phyloP scores from a whole-genome alignment of 2,329 filamentous ascomycete genomes.

The Aspergillus pseudonomiae region DNA sequence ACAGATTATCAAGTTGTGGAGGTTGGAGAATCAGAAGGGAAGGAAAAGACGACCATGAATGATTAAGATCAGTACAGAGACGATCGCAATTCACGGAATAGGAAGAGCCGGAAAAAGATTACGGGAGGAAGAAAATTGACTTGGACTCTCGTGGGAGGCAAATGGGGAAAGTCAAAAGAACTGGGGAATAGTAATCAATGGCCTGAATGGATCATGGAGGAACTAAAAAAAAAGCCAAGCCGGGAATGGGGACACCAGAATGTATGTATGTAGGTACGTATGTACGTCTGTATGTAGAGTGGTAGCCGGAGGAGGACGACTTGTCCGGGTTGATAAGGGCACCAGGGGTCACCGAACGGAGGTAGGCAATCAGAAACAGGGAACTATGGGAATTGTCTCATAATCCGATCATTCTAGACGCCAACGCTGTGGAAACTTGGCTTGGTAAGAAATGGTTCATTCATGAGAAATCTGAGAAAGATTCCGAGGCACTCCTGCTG shows the following conservation, averaged over 20 bases:
- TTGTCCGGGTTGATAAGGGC: too few relatives aligned
- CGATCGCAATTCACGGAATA: not conserved
- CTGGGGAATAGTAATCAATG: not conserved
- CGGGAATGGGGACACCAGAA: not conserved
- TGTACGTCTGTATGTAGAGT: too few relatives aligned
- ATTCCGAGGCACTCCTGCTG: not conserved
- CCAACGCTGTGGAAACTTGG: not conserved
- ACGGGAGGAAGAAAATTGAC: slow-evolving; percentile 4
- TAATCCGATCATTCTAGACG: not conserved
- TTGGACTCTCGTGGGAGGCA: slow-evolving; percentile 1
- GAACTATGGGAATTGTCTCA: not conserved
- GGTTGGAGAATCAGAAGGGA: not conserved
- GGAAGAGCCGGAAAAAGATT: not conserved
- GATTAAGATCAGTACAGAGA: not conserved
- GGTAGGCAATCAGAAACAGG: not conserved
- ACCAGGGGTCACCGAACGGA: too few relatives aligned
- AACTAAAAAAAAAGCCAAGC: slow-evolving; percentile 1
- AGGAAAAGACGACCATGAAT: not conserved
- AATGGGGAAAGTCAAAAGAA: not conserved
- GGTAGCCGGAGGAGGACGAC: too few relatives aligned
- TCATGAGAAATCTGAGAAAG: not conserved
- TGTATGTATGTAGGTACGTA: not conserved
- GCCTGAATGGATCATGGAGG: not conserved
- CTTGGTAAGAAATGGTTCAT: not conserved
- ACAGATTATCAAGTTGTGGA: not conserved